phyloP scores from a whole-genome alignment of 2,329 filamentous ascomycete genomes.

The Podosphaera aphanis region DNA sequence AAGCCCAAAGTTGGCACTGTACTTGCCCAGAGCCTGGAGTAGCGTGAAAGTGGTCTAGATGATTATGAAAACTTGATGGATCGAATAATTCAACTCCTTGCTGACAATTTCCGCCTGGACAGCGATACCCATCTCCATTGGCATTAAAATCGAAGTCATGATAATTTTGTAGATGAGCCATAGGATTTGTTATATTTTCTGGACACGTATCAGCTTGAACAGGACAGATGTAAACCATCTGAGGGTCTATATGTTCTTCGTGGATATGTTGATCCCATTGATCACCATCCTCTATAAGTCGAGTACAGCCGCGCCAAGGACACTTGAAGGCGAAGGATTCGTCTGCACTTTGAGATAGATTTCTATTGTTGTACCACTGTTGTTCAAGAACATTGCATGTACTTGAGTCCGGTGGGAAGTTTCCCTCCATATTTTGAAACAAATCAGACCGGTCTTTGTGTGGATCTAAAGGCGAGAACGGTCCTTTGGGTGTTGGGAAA shows the following conservation, averaged over 20 bases:
- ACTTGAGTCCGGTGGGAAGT: not conserved
- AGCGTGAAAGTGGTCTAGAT: slow-evolving; percentile 13
- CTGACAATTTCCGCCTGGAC: slow-evolving; percentile 11
- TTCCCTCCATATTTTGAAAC: not conserved
- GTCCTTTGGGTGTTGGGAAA: not conserved
- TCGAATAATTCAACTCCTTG: slow-evolving; percentile 7
- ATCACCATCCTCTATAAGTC: slow-evolving; percentile 6
- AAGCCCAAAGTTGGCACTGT: slow-evolving; percentile 11
- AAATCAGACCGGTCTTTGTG: not conserved
- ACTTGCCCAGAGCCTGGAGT: slow-evolving; percentile 10
- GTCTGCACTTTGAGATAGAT: not conserved
- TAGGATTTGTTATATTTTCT: slow-evolving; percentile 8
- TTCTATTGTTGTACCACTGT: not conserved
- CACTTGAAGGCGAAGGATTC: slow-evolving; percentile 6
- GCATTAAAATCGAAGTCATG: slow-evolving; percentile 12
- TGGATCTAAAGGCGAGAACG: not conserved
- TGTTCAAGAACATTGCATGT: not conserved
- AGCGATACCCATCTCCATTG: slow-evolving; percentile 7
- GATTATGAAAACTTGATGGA: slow-evolving; percentile 12
- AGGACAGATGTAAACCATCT: slow-evolving; percentile 12
- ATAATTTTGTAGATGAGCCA: slow-evolving; percentile 11
- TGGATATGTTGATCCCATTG: slow-evolving; percentile 13
- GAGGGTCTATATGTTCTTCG: slow-evolving; percentile 12
- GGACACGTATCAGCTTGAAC: slow-evolving; percentile 10
- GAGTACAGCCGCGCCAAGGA: slow-evolving; percentile 12